phyloP scores from a whole-genome alignment of 176 grass and related monocot genomes.

The Raddia guianensis region DNA sequence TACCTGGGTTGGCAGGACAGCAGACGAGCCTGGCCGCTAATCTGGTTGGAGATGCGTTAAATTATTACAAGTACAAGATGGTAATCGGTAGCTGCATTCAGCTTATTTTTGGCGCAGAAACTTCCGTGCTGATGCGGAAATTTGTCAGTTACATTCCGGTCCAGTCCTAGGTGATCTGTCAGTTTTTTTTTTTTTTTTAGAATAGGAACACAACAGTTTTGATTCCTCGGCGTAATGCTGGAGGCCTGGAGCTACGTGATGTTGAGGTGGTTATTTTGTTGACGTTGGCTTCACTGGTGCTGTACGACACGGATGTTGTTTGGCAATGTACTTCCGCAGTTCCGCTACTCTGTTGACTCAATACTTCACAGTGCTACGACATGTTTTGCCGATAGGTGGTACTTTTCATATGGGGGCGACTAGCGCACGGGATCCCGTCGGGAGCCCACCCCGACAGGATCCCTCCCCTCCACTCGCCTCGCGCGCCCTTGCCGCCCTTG shows the following conservation, averaged over 20 bases:
- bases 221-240: not conserved
- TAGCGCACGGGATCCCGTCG: too few relatives aligned
- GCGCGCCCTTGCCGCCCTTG: too few relatives aligned
- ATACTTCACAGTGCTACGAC: not conserved
- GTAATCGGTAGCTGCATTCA: not conserved
- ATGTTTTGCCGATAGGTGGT: too few relatives aligned
- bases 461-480: too few relatives aligned
- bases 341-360: not conserved
- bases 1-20: conserved; percentile 11
- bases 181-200: too few relatives aligned
- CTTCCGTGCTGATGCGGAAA: not conserved
- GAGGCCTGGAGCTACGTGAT: not conserved
- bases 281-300: not conserved
- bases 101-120: not conserved
- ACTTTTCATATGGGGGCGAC: too few relatives aligned
- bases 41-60: not conserved
- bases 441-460: too few relatives aligned
- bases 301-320: not conserved
- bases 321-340: not conserved
- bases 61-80: not conserved
- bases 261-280: not conserved
- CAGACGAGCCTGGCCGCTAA: not conserved
- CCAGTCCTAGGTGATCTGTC: not conserved
- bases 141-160: not conserved
- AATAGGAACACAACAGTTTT: conserved; percentile 13